phyloP scores from a whole-genome alignment of 139 green algal genomes.

The Trebouxia sp. region DNA sequence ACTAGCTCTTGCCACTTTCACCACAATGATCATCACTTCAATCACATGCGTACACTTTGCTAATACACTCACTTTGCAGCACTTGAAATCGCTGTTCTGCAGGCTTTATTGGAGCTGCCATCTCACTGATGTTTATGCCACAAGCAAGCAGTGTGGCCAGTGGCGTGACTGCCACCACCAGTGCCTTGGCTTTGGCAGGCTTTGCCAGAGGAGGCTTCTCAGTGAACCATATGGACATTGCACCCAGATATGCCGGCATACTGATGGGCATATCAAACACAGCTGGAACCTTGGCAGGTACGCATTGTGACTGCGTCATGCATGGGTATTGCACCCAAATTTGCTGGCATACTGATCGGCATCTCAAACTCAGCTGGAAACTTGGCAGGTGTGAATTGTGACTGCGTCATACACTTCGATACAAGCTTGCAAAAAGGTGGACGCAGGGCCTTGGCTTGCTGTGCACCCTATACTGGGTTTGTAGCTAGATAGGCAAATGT shows the following conservation, averaged over 20 bases:
- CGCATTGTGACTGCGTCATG: not conserved
- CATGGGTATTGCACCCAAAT: too few relatives aligned
- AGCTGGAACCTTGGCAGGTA: slow-evolving; percentile 71
- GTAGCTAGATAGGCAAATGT: too few relatives aligned
- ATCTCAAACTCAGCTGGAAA: not conserved
- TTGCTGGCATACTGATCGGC: not conserved
- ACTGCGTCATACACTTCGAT: not conserved
- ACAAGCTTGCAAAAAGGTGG: too few relatives aligned
- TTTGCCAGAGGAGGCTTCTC: slow-evolving; percentile 92
- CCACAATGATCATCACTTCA: too few relatives aligned
- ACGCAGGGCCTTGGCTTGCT: too few relatives aligned
- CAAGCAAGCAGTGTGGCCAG: slow-evolving; percentile 30
- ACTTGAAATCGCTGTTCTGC: not conserved
- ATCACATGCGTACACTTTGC: too few relatives aligned
- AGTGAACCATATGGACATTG: slow-evolving; percentile 98
- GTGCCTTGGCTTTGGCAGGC: slow-evolving; percentile 52
- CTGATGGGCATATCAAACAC: slow-evolving; percentile 90
- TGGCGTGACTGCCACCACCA: slow-evolving; percentile 51
- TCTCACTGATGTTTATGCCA: slow-evolving; percentile 77
- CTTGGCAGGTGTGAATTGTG: not conserved
- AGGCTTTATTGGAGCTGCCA: slow-evolving; percentile 64
- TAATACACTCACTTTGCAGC: too few relatives aligned
- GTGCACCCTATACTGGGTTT: too few relatives aligned
- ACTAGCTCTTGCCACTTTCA: too few relatives aligned
- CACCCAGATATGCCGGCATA: slow-evolving; percentile 89